These are phyloP conservation scores for Xylariaceae sp. DNA, from an alignment of 2,329 filamentous ascomycete species.

Conservation along the genomic window DNA sequence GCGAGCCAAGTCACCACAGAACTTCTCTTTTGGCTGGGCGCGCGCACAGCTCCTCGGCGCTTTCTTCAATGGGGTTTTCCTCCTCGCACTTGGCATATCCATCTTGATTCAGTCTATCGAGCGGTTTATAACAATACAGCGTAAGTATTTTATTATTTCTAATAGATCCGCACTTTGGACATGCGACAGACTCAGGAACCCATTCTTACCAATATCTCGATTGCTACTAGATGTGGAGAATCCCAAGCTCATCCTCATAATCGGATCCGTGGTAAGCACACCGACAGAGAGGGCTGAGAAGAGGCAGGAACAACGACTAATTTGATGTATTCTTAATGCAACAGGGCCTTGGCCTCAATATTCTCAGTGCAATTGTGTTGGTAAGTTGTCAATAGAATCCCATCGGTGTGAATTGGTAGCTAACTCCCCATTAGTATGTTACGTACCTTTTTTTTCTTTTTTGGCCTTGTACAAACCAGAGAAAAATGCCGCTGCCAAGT, in stretches of 20 bases:
- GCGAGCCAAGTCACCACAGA: slow-evolving; percentile 50
- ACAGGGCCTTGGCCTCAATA: slow-evolving; percentile 59
- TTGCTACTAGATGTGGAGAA: slow-evolving; percentile 53
- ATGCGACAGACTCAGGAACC: no score
- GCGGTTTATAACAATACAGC: slow-evolving; percentile 57
- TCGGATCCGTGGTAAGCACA: slow-evolving; percentile 51
- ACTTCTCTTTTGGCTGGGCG: slow-evolving; percentile 72
- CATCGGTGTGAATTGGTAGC: no score
- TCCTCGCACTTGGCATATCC: slow-evolving; percentile 67
- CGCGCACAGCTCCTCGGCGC: slow-evolving; percentile 68
- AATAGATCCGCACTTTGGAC: background rate
- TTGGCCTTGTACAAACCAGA: no score
- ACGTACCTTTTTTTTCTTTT: no score
- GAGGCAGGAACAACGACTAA: no score
- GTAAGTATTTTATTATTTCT: slow-evolving; percentile 33
- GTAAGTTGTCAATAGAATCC: slow-evolving; percentile 46
- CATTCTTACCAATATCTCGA: slow-evolving; percentile 4
- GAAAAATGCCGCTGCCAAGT: no score
- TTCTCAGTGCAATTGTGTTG: slow-evolving; percentile 62
- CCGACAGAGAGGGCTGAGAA: no score
- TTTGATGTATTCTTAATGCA: no score
- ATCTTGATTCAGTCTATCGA: slow-evolving; percentile 72
- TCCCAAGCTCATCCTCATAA: slow-evolving; percentile 62
- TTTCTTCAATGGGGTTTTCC: slow-evolving; percentile 77
- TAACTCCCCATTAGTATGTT: no score